phyloP scores from a whole-genome alignment of 2,329 filamentous ascomycete genomes.

The Curvularia hawaiiensis region DNA sequence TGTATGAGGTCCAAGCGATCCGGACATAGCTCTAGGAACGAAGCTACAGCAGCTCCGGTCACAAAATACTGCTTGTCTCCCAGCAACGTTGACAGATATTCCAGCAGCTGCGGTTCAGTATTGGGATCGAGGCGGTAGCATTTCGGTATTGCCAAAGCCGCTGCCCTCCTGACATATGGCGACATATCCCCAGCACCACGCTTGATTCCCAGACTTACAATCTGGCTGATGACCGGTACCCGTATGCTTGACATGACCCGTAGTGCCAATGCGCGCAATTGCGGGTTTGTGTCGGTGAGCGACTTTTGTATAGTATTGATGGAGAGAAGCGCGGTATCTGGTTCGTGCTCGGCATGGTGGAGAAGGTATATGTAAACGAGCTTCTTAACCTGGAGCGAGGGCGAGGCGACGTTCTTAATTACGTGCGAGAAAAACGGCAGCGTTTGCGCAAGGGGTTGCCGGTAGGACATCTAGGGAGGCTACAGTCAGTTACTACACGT shows the following conservation, averaged over 20 bases:
- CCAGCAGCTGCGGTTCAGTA: slow-evolving; percentile 82
- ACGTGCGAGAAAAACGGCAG: slow-evolving; percentile 96
- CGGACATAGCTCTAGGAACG: slow-evolving; percentile 88
- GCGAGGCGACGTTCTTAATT: slow-evolving; percentile 95
- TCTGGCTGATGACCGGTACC: slow-evolving; percentile 98
- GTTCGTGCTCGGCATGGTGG: slow-evolving; percentile 90
- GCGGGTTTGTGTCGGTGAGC: slow-evolving; percentile 87
- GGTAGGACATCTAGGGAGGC: slow-evolving; percentile 85
- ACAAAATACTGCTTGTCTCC: slow-evolving; percentile 96
- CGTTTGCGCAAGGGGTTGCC: slow-evolving; percentile 70
- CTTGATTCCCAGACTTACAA: slow-evolving; percentile 94
- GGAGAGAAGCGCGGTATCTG: slow-evolving; percentile 90
- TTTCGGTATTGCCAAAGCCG: slow-evolving; percentile 92
- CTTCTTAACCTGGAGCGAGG: slow-evolving; percentile 94
- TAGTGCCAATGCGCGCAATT: slow-evolving; percentile 87
- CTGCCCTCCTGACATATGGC: slow-evolving; percentile 88
- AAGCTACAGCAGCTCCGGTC: slow-evolving; percentile 87
- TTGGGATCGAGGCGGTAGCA: slow-evolving; percentile 90
- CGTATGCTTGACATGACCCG: slow-evolving; percentile 97
- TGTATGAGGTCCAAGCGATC: slow-evolving; percentile 88
- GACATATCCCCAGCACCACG: slow-evolving; percentile 94
- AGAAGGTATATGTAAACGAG: slow-evolving; percentile 98
- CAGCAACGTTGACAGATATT: slow-evolving; percentile 77
- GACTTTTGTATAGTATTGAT: slow-evolving; percentile 99
- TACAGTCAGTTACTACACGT: slow-evolving; percentile 27